These are phyloP conservation scores for Yamadazyma membranifaciens DNA, from an alignment of 1,139 yeast genomes.

Conservation along the genomic window DNA sequence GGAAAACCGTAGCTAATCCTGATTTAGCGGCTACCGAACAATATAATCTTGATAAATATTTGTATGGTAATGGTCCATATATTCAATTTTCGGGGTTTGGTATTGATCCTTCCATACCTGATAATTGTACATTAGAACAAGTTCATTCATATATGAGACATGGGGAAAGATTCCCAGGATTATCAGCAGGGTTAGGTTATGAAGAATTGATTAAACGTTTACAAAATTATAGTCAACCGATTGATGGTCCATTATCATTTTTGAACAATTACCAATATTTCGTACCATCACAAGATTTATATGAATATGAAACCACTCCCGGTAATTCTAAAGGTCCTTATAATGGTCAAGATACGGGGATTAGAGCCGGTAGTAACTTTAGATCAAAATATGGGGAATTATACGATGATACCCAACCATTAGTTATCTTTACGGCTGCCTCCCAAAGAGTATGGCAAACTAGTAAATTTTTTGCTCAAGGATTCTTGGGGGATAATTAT, in stretches of 20 bases:
- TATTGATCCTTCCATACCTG: constrained; percentile 32
- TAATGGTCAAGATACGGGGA: constrained; percentile 26
- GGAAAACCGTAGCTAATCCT: constrained; percentile 24
- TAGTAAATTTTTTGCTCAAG: constrained; percentile 28
- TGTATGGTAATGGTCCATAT: constrained; percentile 39
- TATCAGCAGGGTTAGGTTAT: constrained; percentile 21
- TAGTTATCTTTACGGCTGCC: constrained; percentile 33
- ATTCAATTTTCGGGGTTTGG: constrained; percentile 35
- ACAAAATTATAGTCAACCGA: constrained; percentile 17
- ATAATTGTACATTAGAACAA: constrained; percentile 31
- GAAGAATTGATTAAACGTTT: constrained; percentile 23
- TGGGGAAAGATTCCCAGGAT: constrained; percentile 37
- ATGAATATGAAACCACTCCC: constrained; percentile 31
- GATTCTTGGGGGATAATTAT: constrained; percentile 24
- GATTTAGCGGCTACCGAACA: constrained; percentile 29
- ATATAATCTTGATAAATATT: constrained; percentile 29
- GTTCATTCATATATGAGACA: constrained; percentile 36
- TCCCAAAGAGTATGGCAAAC: constrained; percentile 32
- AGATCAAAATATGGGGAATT: constrained; percentile 29
- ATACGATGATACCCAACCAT: constrained; percentile 17
- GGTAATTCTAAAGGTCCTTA: constrained; percentile 22
- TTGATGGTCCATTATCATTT: constrained; percentile 25
- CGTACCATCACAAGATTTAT: constrained; percentile 22
- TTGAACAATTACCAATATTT: constrained; percentile 27
- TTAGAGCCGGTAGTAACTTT: constrained; percentile 31